A percentile compares a stretch with the other conserved stretches of the same genome.
phyloP scores from a whole-genome alignment of 352 stramenopile species.

The Blastocystis sp. region DNA sequence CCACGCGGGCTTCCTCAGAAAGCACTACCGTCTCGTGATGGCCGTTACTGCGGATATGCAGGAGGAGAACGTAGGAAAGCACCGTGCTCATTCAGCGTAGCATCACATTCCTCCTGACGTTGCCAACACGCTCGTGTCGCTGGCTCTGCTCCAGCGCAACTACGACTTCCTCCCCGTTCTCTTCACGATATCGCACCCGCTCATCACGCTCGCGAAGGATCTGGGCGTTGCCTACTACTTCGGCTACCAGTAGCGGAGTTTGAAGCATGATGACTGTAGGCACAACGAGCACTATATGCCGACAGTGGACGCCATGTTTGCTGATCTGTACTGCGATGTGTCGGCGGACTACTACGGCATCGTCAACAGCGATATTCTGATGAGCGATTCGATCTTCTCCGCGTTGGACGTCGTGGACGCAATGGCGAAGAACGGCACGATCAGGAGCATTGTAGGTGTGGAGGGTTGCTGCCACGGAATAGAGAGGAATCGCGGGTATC shows the following conservation, averaged over 20 bases:
- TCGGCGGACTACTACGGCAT: slow-evolving; percentile 45
- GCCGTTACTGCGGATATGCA: slow-evolving; percentile 16
- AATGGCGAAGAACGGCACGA: background rate
- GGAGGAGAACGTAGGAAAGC: background rate
- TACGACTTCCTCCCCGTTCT: slow-evolving; percentile 2
- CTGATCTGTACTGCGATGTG: background rate
- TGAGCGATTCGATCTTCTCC: slow-evolving; percentile 18
- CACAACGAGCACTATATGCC: slow-evolving; percentile 40
- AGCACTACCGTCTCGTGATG: slow-evolving; percentile 36
- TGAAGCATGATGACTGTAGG: background rate
- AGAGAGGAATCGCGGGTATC: slow-evolving; percentile 20
- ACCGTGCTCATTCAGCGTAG: background rate
- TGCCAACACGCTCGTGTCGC: slow-evolving; percentile 20
- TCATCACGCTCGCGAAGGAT: slow-evolving; percentile 35
- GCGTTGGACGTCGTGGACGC: slow-evolving; percentile 35
- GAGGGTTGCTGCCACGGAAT: background rate
- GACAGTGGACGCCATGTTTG: slow-evolving; percentile 4
- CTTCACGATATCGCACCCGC: slow-evolving; percentile 52
- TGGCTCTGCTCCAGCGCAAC: background rate
- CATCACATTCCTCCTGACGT: background rate
- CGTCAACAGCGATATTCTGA: slow-evolving; percentile 52
- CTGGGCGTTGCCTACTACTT: slow-evolving; percentile 32
- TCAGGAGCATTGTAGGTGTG: background rate
- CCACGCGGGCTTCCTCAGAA: background rate
- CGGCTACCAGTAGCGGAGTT: slow-evolving; percentile 11